Base-by-base conservation (phyloP, 2,329 filamentous ascomycete species). In the Aspergillus quadrilineatus region DNA sequence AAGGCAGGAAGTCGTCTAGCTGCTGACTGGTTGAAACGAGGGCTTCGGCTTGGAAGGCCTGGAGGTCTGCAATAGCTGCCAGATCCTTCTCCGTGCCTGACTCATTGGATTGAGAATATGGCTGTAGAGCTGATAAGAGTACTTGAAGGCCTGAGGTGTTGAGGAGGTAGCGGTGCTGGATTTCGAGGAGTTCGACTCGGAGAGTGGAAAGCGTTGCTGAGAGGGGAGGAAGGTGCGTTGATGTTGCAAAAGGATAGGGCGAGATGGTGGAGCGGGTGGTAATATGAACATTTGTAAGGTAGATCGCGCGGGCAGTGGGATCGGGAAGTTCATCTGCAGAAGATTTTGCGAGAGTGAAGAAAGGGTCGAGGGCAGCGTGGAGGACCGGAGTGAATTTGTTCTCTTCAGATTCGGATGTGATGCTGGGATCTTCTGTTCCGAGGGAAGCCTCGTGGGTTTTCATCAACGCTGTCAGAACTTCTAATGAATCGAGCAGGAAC, bases 1-100 rank as follows among this genome's bases (percentile, higher is more conserved):
- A 95, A 0, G 94, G 92, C 26, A 99, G 79, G 75, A 97, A 99
- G 59, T 91, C 87, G 68, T 99, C 94, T 6, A 99, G 80, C 41
- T 82, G 83, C 65, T 92, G 89, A 65, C 90, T 90, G 2, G 88
- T 86, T 49, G 80, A 76, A 1, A 82, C 75, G n/a, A 97, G 78
- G 0, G 81, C 73, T 4, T 81, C 75, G 0, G 84, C 81, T 57
- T 86, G 82, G 67, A 90, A 84, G 4, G 81, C 74, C 0, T 81
- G 77, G 1, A 88, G 77, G 1, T 69, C 68, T 1, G 78, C 69
- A 26, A 90, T 80, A 10, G 80, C 80, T 43, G 80, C 77, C 4
- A 89, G 71, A 48, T 85, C 79, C n/a, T 53, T 17, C 10, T 53
- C 42, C 39, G 42, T 30, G 14, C 32, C 34, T 37, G 30, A 8